Base-by-base conservation (phyloP, 2,329 filamentous ascomycete genomes). In the Penicillium sp. region DNA sequence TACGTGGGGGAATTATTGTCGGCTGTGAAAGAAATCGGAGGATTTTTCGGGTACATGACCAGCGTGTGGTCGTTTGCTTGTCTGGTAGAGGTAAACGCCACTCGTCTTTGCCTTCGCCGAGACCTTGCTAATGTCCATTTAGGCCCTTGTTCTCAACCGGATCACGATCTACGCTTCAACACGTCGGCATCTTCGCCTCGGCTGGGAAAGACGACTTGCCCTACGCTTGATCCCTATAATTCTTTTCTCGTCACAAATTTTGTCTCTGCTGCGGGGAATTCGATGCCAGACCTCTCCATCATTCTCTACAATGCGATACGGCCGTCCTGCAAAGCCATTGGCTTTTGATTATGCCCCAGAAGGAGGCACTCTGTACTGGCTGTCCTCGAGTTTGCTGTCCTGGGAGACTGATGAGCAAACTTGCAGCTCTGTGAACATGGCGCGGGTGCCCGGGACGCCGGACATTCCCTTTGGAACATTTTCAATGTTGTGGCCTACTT, bases 141-240 rank as follows among this genome's bases (percentile, higher is more conserved):
- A 87, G 84, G 91, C 91, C 19, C 84, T 97, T 54, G 77, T 97
- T 54, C 80, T 97, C 21, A 97, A 97, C 71, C 86, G 94, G 53
- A 95, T 94, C 6, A 88, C 92, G 54, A 94, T 97, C 64, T 97
- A 96, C 73, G 93, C 92, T 37, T 93, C 92, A 0, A 93, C 91
- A 13, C 83, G 94, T 58, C 84, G 92, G 49, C 86, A 90, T 49
- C 79, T 97, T n/a, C 83, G 83, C 9, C 80, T 97, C 2, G 83
- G 83, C 51, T 93, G 90, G 86, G 83, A 86, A 31, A 77, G 87
- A 48, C 86, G 91, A 39, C 73, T 95, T 3, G 71, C 86, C 7
- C 72, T 96, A 13, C 89, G 92, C 48, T 76, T 88, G 28, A 69
- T 87, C 3, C 90, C 92, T 0, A 87, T 96, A 37, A 34, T 88